phyloP scores from a whole-genome alignment of 345 rosid species.

The Populus simonii region DNA sequence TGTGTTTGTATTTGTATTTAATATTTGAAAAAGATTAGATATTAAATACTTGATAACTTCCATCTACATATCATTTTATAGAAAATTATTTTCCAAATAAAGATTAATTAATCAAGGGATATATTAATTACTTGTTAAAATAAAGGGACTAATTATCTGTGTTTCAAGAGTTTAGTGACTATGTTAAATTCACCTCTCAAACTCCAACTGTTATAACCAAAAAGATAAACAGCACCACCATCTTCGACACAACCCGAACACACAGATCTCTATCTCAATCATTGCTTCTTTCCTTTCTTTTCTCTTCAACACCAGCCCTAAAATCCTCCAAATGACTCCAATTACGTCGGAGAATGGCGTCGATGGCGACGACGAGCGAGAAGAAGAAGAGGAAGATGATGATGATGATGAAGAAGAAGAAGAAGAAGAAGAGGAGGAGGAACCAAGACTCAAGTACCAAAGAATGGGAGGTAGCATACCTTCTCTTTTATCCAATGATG shows the following conservation, averaged over 20 bases:
- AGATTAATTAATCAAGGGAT: neutral
- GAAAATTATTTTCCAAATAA: no score
- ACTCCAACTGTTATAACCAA: neutral
- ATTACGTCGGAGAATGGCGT: conserved; percentile 89
- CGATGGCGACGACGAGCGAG: conserved; percentile 85
- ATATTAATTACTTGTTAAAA: neutral
- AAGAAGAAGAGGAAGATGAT: conserved; percentile 29
- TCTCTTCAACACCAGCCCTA: neutral
- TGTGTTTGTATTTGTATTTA: no score
- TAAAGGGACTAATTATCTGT: neutral
- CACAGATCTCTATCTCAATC: conserved; percentile 13
- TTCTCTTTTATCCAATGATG: conserved; percentile 70
- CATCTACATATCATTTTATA: no score
- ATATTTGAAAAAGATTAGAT: no score
- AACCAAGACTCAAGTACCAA: conserved; percentile 94
- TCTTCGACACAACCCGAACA: neutral
- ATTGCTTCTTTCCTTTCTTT: neutral
- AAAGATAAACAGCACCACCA: neutral
- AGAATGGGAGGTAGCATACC: conserved; percentile 97
- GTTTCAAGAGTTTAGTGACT: neutral
- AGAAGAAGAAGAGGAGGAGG: conserved; percentile 55
- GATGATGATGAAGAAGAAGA: conserved; percentile 9
- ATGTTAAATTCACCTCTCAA: neutral
- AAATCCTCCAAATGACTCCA: conserved; percentile 56
- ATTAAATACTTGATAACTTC: no score